Conservation (phyloP, 768 basidiomycete species). For the Termitomyces sp. region DNA sequence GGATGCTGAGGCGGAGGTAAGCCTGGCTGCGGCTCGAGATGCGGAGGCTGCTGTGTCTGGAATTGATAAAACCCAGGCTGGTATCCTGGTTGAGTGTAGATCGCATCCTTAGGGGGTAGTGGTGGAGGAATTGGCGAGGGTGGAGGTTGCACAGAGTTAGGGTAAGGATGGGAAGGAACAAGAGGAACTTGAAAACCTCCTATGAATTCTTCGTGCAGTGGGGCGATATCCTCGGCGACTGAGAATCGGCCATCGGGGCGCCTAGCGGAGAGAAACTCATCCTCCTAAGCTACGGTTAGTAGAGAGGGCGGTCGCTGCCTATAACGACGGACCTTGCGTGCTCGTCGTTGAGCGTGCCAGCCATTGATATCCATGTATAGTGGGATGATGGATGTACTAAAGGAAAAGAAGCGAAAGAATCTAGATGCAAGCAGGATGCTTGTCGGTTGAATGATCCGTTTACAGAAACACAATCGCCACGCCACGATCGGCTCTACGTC, state of each 20-base stretch:
- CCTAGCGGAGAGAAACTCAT: conserved; percentile 24
- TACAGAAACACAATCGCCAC: background rate
- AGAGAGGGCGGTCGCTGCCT: background rate
- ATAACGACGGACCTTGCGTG: conserved; percentile 41
- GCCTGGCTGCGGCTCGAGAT: conserved; percentile 4
- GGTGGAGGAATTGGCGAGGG: conserved; percentile 43
- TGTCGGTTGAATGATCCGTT: conserved; percentile 10
- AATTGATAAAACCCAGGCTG: conserved; percentile 1
- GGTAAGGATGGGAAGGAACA: conserved; percentile 30
- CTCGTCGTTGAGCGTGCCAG: conserved; percentile 69
- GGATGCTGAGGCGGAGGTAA: conserved; percentile 16
- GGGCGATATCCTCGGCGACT: conserved; percentile 55
- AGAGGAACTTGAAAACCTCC: conserved; percentile 45
- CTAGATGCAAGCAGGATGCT: background rate
- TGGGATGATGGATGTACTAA: conserved; percentile 5
- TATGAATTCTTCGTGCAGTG: conserved; percentile 59
- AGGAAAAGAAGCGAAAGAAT: too few species aligned
- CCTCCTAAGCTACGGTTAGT: conserved; percentile 24
- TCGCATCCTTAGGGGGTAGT: conserved; percentile 45
- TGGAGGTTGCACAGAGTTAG: conserved; percentile 23
- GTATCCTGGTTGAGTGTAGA: conserved; percentile 20
- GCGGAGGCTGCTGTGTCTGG: conserved; percentile 1
- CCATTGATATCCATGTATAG: conserved; percentile 67
- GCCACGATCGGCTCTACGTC: conserved; percentile 2
- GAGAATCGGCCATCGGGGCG: conserved; percentile 43